Conservation (phyloP, 2,329 filamentous ascomycete genomes). For the Trichoderma breve region DNA sequence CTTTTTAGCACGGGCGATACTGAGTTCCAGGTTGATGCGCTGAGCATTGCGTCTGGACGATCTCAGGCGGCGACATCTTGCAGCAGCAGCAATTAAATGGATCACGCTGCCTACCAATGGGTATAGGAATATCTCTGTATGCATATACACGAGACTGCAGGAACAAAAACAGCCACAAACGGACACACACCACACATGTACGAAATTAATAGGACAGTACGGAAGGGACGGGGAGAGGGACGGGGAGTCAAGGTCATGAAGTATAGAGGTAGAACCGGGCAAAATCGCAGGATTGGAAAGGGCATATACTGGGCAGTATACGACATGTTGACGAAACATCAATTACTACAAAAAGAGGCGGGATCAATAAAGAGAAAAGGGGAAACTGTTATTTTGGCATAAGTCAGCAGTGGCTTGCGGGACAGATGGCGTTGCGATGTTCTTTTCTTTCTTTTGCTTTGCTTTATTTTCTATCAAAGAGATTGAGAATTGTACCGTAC, state of each 20-base stretch:
- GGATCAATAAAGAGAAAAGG: neutral
- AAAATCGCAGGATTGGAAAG: neutral
- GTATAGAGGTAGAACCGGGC: neutral
- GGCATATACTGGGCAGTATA: neutral
- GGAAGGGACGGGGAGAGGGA: neutral
- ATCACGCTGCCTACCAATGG: neutral
- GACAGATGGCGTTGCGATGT: neutral
- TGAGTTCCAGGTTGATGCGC: slow-evolving; percentile 35
- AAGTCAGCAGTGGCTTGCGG: neutral
- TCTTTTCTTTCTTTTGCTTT: neutral
- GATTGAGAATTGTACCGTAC: neutral
- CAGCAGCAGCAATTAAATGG: neutral
- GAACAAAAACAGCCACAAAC: neutral
- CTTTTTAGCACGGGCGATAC: slow-evolving; percentile 48
- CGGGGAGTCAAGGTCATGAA: neutral
- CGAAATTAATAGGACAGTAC: neutral
- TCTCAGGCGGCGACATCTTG: neutral
- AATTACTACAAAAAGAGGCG: neutral
- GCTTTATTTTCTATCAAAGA: neutral
- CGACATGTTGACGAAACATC: neutral
- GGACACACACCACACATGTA: neutral
- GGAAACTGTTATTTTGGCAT: neutral
- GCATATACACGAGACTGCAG: neutral
- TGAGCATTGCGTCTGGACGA: slow-evolving; percentile 27
- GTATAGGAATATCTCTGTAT: neutral